phyloP scores from a whole-genome alignment of 2,329 filamentous ascomycete genomes.

The Aureobasidium vineae region DNA sequence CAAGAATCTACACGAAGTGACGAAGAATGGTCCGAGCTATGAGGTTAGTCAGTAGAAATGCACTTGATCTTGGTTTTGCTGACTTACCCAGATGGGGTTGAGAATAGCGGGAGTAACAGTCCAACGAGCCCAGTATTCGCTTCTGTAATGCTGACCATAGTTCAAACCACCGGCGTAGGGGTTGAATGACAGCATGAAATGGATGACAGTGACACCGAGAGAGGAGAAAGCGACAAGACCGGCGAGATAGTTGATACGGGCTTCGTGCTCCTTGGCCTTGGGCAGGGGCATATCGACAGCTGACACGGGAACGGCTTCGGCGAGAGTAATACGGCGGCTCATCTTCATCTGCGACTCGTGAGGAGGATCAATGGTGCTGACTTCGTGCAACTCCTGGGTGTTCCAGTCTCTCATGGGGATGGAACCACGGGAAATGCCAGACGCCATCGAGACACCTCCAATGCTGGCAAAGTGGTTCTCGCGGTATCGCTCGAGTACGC shows the following conservation, averaged over 20 bases:
- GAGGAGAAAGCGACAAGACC: constrained; percentile 48
- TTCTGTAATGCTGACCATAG: constrained; percentile 40
- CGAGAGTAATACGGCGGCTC: constrained; percentile 17
- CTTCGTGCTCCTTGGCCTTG: constrained; percentile 24
- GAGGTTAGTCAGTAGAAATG: not conserved
- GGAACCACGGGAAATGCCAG: not conserved
- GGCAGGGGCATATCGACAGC: constrained; percentile 24
- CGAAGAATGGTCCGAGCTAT: constrained; percentile 49
- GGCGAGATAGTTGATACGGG: constrained; percentile 49
- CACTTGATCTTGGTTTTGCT: not conserved
- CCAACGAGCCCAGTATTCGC: constrained; percentile 45
- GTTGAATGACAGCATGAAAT: constrained; percentile 49
- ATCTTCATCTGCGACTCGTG: constrained; percentile 15
- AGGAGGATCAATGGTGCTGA: constrained; percentile 16
- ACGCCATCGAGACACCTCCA: not conserved
- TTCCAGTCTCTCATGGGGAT: constrained; percentile 18
- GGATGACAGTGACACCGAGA: constrained; percentile 47
- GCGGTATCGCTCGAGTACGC: constrained; percentile 16
- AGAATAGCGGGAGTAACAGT: constrained; percentile 47
- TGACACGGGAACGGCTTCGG: constrained; percentile 18
- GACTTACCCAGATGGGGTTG: constrained; percentile 44
- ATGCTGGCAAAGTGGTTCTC: constrained; percentile 17
- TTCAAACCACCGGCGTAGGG: constrained; percentile 42
- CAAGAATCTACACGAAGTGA: constrained; percentile 50
- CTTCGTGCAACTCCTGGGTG: constrained; percentile 8